Percentiles rank a stretch among this genome's conserved stretches.
Conservation (phyloP, 257 asterid genomes). For the Ballota nigra region DNA sequence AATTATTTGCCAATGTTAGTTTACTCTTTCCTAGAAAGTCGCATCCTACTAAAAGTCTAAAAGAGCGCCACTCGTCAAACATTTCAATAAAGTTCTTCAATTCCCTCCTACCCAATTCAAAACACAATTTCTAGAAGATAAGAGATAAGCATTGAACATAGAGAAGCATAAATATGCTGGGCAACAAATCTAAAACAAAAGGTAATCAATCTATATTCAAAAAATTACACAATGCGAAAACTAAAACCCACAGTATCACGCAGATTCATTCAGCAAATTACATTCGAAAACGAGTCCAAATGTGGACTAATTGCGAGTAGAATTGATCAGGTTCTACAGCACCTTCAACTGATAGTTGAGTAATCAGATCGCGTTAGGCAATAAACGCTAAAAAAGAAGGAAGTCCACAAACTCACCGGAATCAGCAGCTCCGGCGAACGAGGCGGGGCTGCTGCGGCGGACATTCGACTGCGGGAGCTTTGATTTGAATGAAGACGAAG, state of each 20-base stretch:
- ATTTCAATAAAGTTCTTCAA: conserved; percentile 12
- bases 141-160: neutral
- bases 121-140: neutral
- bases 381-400: conserved; percentile 3
- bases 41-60: neutral
- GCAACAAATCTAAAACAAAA: neutral
- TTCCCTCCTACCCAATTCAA: conserved; percentile 14
- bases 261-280: conserved; percentile 14
- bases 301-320: conserved; percentile 11
- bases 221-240: neutral
- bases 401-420: conserved; percentile 53
- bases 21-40: neutral
- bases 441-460: conserved; percentile 70
- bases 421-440: conserved; percentile 42
- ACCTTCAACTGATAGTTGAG: neutral
- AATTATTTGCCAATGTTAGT: neutral
- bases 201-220: conserved; percentile 1
- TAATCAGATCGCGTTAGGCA: conserved; percentile 38
- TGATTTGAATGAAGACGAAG: conserved; percentile 83
- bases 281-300: conserved; percentile 22
- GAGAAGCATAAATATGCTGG: neutral
- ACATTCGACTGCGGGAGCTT: conserved; percentile 58
- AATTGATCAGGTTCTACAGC: conserved; percentile 17
- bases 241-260: conserved; percentile 1
- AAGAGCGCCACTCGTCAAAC: neutral